Base-by-base conservation (phyloP, 2,329 filamentous ascomycete species). In the Fusarium nematophilum region DNA sequence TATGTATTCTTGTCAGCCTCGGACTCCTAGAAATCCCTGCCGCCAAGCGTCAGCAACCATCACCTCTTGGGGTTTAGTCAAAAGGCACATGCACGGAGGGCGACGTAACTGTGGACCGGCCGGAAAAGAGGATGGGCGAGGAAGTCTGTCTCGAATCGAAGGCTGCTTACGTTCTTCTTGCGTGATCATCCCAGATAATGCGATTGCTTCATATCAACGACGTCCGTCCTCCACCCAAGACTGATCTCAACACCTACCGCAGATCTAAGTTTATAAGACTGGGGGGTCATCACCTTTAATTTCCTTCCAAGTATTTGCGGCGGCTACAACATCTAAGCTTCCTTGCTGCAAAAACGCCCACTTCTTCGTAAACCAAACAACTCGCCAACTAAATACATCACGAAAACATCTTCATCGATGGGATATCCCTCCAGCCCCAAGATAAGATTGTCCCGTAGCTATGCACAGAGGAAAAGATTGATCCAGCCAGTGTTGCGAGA, bases 371-470 rank as follows among this genome's bases (percentile, higher is more conserved):
- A 65, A 65, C 13, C 44, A 10, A 57, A 50, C 3, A 49, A 36
- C 9, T 55, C 43, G 6, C 62, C 62, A 33, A 62, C 48, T 9
- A 65, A 23, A 14, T 65, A 60, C 8, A 45, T 14, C 18, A 65
- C 31, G 11, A 65, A 55, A 1, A 31, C 57, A 13, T 65, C 62
- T 21, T 61, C 62, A 11, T 65, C 37, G 6, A 65, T 30, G 5
- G 33, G 14, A 15, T 37, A 49, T 25, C 49, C 15, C 9, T 53
- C 37, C 6, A 65, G 29, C 15, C 54, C 58, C 13, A 64, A 17
- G 3, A 65, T 65, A 9, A 65, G 29, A 17, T 65, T 65, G 31
- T 65, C 62, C 14, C 62, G 60, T 18, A 65, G 10, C 14, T 53
- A 52, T 14, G 60, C 51, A 15, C 46, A 65, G 8, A 61, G 62